Evolutionary conservation across 2,329 filamentous ascomycete species (phyloP), one percentile per base, ranked within the genome.

Genomic region (Colletotrichum tofieldiae): DNA sequence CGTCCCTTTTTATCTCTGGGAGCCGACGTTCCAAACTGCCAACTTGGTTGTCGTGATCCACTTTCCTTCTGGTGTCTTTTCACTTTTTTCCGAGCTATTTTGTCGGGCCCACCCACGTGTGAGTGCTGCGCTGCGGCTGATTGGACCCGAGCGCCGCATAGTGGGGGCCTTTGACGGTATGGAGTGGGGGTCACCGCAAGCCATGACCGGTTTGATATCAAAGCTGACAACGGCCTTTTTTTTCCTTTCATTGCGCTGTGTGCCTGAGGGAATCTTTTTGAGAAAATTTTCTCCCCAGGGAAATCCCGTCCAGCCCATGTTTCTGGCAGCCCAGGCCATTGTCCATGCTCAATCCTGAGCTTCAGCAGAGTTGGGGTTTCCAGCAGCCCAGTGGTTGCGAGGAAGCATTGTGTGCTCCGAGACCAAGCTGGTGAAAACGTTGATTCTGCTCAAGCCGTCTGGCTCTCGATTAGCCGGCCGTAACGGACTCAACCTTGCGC

Each of bases 91-190:
- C 62, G 67, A 66, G 56, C 55, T 56, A 63, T 71, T 67, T 67
- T 73, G 67, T 67, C 56, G 68, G 73, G 58, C 63, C 73, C 73
- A 75, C 73, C 73, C 73, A 74, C 73, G 73, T 75, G 72, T 62
- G 68, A 74, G 68, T 43, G 61, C 65, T 41, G 23, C 55, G 29
- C 72, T 58, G 41, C 64, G 65, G 43, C 61, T 74, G 72, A 75
- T 75, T 75, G 73, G 73, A 55, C 49, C 70, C 26, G 8, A 26
- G 7, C 37, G 65, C 49, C 62, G 52, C 49, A 74, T 12, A 74
- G 72, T 75, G 73, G 73, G 68, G 73, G 72, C 68, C 18, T 52
- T 52, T 37, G 61, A 72, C 61, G 62, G 63, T 59, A 45, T 58
- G 51, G 49, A 51, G 73, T 75, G 73, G 73, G 72, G 73, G 73